Evolutionary conservation across 2,329 filamentous ascomycete genomes (phyloP).

Genomic region (Nigrospora oryzae): DNA sequence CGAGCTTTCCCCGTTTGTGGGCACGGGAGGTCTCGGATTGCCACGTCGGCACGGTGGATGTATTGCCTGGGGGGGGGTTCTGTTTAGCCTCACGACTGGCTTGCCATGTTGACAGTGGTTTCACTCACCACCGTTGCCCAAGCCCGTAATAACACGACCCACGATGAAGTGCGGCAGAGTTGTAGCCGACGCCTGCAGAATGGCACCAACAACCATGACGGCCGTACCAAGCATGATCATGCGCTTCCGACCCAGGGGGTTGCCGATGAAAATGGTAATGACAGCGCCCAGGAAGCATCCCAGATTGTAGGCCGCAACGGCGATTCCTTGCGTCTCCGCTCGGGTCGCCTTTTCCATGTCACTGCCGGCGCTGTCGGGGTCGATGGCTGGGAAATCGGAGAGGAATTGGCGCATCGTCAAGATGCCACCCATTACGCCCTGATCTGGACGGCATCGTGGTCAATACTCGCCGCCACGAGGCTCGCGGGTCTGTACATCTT

Average conservation of each 20-base stretch:
- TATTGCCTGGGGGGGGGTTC: slow-evolving; percentile 16
- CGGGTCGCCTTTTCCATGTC: slow-evolving; percentile 27
- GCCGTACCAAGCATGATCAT: slow-evolving; percentile 49
- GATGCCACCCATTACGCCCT: slow-evolving; percentile 69
- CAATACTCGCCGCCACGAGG: background rate
- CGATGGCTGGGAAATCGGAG: slow-evolving; percentile 42
- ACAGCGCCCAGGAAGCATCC: slow-evolving; percentile 47
- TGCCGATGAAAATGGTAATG: slow-evolving; percentile 39
- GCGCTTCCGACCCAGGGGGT: slow-evolving; percentile 45
- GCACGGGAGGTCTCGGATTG: slow-evolving; percentile 50
- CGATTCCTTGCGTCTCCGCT: slow-evolving; percentile 43
- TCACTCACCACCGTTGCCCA: slow-evolving; percentile 25
- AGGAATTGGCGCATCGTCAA: slow-evolving; percentile 60
- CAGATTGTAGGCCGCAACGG: slow-evolving; percentile 49
- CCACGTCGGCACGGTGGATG: slow-evolving; percentile 47
- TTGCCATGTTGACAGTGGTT: too few relatives aligned
- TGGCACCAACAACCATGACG: slow-evolving; percentile 50
- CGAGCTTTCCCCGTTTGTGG: slow-evolving; percentile 50
- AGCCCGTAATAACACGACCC: slow-evolving; percentile 37
- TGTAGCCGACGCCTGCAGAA: slow-evolving; percentile 28
- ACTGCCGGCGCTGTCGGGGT: slow-evolving; percentile 29
- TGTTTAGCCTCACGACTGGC: too few relatives aligned
- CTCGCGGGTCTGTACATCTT: slow-evolving; percentile 6
- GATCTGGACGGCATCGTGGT: slow-evolving; percentile 43
- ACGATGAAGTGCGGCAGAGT: slow-evolving; percentile 46